Evolutionary conservation across 352 stramenopile genomes (phyloP).

Genomic region (Globisporangium carolinianum): DNA sequence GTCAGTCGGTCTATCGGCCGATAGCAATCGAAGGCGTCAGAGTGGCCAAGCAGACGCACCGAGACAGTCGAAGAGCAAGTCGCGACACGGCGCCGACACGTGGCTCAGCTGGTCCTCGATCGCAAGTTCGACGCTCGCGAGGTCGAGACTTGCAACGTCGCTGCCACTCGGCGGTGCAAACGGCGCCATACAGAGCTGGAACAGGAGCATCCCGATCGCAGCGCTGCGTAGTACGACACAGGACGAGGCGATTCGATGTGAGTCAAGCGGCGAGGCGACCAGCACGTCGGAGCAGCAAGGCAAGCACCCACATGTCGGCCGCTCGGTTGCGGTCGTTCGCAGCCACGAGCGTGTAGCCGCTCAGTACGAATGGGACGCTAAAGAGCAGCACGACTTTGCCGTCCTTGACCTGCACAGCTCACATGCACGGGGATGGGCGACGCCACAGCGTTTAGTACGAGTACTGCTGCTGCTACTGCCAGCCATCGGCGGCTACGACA

Average conservation of each 20-base stretch:
- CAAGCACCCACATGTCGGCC: conserved; percentile 35
- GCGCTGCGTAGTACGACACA: conserved; percentile 15
- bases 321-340: conserved; percentile 29
- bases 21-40: no score
- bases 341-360: conserved; percentile 35
- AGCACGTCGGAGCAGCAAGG: neutral
- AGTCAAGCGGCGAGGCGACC: no score
- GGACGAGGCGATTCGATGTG: no score
- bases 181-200: conserved; percentile 46
- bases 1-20: no score
- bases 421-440: neutral
- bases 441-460: no score
- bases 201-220: conserved; percentile 54
- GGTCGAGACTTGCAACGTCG: conserved; percentile 15
- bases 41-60: conserved; percentile 20
- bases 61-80: conserved; percentile 42
- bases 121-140: conserved; percentile 23
- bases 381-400: conserved; percentile 36
- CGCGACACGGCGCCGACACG: conserved; percentile 30
- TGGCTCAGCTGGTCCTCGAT: conserved; percentile 48
- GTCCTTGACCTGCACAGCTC: conserved; percentile 22
- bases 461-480: no score
- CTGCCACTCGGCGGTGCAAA: conserved; percentile 12
- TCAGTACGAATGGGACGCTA: conserved; percentile 34
- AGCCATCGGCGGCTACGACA: no score